phyloP scores from a whole-genome alignment of 345 rosid species.

The Limnanthes douglasii region DNA sequence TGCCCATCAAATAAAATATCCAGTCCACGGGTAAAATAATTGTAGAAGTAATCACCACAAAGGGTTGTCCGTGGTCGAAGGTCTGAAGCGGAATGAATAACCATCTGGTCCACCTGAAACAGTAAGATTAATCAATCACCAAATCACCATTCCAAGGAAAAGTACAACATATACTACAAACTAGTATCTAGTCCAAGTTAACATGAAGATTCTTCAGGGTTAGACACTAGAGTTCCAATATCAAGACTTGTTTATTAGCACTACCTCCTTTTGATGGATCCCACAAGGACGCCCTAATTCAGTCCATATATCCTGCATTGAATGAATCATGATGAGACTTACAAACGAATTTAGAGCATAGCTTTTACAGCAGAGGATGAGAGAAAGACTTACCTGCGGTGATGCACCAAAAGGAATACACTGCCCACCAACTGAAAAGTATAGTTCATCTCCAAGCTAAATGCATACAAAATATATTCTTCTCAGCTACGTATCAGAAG shows the following conservation, averaged over 20 bases:
- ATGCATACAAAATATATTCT: conserved; percentile 6
- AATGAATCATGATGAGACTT: conserved; percentile 6
- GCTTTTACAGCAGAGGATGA: conserved; percentile 1
- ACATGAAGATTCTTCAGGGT: conserved; percentile 1
- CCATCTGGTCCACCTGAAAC: conserved; percentile 92
- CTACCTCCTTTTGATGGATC: conserved; percentile 92
- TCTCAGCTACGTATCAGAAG: no score
- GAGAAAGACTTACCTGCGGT: conserved; percentile 66
- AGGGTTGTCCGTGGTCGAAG: conserved; percentile 71
- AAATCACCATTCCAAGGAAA: no score
- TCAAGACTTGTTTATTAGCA: not conserved
- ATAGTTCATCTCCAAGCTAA: conserved; percentile 81
- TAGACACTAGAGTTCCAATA: conserved; percentile 3
- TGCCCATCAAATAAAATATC: conserved; percentile 95
- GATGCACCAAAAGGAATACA: conserved; percentile 91
- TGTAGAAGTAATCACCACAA: conserved; percentile 93
- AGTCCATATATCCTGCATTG: conserved; percentile 87
- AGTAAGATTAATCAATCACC: conserved; percentile 8
- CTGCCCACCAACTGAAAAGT: conserved; percentile 79
- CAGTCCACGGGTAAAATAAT: conserved; percentile 91
- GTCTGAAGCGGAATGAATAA: conserved; percentile 86
- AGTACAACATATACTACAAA: no score
- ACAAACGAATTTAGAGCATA: conserved; percentile 6
- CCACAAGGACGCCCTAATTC: conserved; percentile 98
- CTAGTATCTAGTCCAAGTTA: conserved; percentile 6